Conservation (phyloP, 176 grass and related monocot genomes). For the Pontederia crassipes region DNA sequence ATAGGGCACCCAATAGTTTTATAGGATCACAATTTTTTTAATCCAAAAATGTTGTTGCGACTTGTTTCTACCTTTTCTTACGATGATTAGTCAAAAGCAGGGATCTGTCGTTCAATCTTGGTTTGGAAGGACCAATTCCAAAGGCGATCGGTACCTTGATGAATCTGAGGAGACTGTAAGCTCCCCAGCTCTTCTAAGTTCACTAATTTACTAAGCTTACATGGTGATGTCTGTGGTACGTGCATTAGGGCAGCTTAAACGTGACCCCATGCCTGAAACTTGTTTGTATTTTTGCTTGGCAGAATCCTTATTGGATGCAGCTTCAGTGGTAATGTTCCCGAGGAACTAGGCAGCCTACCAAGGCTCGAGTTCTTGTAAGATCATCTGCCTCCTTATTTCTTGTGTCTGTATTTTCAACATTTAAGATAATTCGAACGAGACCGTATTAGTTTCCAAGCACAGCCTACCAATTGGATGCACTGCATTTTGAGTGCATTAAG, state of each 20-base stretch:
- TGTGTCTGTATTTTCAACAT: too few species aligned
- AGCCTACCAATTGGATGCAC: too few species aligned
- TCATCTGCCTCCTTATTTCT: too few species aligned
- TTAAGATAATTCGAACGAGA: too few species aligned
- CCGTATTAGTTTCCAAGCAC: too few species aligned
- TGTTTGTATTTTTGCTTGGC: not conserved
- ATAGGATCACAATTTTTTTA: too few species aligned
- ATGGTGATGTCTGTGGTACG: too few species aligned
- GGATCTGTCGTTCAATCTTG: constrained; percentile 6
- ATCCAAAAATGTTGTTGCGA: too few species aligned
- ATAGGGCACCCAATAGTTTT: too few species aligned
- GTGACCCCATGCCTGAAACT: not conserved
- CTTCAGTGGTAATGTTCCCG: constrained; percentile 11
- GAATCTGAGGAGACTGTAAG: constrained; percentile 4
- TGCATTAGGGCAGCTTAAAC: not conserved
- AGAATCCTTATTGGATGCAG: constrained; percentile 16
- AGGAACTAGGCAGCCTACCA: constrained; percentile 6
- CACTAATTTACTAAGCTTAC: not conserved
- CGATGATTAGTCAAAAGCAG: not conserved
- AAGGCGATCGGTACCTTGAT: constrained; percentile 6
- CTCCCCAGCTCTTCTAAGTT: not conserved
- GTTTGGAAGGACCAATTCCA: constrained; percentile 6
- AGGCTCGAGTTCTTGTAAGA: not conserved
- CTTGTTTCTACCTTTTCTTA: not conserved
- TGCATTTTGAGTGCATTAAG: too few species aligned